Evolutionary conservation across 75 land plant genomes (phyloP).

Genomic region (Sequoiadendron giganteum): DNA sequence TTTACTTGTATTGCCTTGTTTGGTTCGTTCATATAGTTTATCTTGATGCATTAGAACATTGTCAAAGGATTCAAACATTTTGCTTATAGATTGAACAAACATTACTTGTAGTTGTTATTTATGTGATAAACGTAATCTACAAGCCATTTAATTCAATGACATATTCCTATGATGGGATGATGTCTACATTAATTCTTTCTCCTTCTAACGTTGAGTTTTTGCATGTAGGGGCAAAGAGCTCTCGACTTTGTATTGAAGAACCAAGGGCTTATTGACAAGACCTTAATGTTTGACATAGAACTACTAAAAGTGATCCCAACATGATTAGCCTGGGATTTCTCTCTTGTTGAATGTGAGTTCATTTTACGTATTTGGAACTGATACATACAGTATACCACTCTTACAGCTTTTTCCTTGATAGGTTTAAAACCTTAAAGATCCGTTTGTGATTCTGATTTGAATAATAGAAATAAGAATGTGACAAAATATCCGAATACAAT

Average conservation of each 20-base stretch:
- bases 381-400: neutral
- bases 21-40: neutral
- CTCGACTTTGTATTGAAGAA: slow-evolving; percentile 93
- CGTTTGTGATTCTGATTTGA: neutral
- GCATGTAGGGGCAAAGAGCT: slow-evolving; percentile 86
- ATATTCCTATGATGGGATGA: neutral
- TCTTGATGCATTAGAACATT: neutral
- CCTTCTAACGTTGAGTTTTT: neutral
- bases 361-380: neutral
- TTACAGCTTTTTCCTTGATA: neutral
- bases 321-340: slow-evolving; percentile 12
- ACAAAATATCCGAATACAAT: neutral
- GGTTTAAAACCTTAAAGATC: neutral
- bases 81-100: neutral
- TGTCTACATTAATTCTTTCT: neutral
- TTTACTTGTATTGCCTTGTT: neutral
- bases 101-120: neutral
- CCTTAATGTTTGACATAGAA: slow-evolving; percentile 93
- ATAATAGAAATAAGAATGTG: neutral
- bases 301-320: slow-evolving; percentile 67
- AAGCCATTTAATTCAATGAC: neutral
- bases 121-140: neutral
- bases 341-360: neutral
- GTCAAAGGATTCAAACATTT: neutral
- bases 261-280: slow-evolving; percentile 95